A percentile compares a stretch with the other conserved stretches of the same genome.
These are phyloP conservation scores for Dictyostelium gargantuum DNA, from an alignment of 208 protist species.

Conservation along the genomic window DNA sequence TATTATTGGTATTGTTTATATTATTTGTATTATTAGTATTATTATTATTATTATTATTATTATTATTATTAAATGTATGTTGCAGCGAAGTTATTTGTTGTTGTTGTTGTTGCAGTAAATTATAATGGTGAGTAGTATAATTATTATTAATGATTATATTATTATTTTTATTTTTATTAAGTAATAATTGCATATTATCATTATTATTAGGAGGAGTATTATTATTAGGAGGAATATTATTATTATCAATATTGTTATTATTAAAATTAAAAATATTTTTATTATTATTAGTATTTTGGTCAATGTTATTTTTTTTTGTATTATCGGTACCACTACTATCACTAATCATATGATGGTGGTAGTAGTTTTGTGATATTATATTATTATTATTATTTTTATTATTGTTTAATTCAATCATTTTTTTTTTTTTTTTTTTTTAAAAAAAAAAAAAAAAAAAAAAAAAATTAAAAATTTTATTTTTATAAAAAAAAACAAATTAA, in stretches of 20 bases:
- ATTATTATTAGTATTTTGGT: background rate
- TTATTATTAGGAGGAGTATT: background rate
- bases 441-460: background rate
- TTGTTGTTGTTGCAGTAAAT: no score
- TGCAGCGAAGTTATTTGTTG: no score
- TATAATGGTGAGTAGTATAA: no score
- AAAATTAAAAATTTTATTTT: background rate
- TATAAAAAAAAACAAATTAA: no score
- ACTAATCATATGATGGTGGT: no score
- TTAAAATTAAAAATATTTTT: background rate
- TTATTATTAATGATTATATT: no score
- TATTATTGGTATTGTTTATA: background rate
- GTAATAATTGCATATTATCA: no score
- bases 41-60: background rate
- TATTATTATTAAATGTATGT: no score
- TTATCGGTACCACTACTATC: no score
- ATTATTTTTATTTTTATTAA: no score
- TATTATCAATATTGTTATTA: background rate
- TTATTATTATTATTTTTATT: background rate
- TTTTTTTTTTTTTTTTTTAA: background rate
- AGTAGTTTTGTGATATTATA: no score
- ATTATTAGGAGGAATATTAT: background rate
- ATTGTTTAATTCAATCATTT: background rate
- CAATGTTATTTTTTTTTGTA: no score
- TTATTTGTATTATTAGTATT: background rate